A percentile compares a stretch with the other conserved stretches of the same genome.
Conservation (phyloP, 495 filamentous ascomycete species). For the Aspergillus saccharolyticus region DNA sequence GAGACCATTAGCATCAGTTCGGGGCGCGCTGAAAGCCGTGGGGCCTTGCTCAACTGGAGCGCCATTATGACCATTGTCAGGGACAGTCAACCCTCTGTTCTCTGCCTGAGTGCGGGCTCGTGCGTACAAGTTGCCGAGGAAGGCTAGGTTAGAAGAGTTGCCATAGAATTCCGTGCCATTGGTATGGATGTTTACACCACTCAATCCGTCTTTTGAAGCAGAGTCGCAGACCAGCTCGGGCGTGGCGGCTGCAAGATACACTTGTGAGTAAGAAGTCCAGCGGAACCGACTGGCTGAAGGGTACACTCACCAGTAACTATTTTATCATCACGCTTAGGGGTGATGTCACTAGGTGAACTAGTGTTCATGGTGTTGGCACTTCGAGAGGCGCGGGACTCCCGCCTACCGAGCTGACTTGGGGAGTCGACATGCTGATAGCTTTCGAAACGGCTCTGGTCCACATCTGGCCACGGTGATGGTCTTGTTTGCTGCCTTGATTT, state of each 20-base stretch:
- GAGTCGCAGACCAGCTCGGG: slow-evolving; percentile 18
- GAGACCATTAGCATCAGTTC: not conserved
- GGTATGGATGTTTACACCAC: slow-evolving; percentile 25
- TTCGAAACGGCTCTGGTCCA: not conserved
- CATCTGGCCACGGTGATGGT: slow-evolving; percentile 21
- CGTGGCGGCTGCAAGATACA: not conserved
- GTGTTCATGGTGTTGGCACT: not conserved
- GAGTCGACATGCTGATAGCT: not conserved
- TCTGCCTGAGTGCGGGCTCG: slow-evolving; percentile 21
- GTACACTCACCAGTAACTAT: not conserved
- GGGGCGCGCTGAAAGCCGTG: not conserved
- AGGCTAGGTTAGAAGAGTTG: slow-evolving; percentile 24
- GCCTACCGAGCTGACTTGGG: not conserved
- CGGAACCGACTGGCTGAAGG: not conserved
- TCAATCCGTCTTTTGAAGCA: slow-evolving; percentile 20
- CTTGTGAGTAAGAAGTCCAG: not conserved
- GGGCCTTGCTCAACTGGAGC: not conserved
- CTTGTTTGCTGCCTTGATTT: slow-evolving; percentile 10
- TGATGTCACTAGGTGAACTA: slow-evolving; percentile 2
- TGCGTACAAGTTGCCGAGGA: slow-evolving; percentile 21
- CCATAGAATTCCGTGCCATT: slow-evolving; percentile 29
- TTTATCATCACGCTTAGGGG: not conserved
- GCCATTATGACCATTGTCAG: not conserved
- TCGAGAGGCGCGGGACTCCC: not conserved
- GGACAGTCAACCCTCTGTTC: not conserved